These are phyloP conservation scores for Chaetothyriales sp. DNA, from an alignment of 2,329 filamentous ascomycete species.

Conservation along the genomic window DNA sequence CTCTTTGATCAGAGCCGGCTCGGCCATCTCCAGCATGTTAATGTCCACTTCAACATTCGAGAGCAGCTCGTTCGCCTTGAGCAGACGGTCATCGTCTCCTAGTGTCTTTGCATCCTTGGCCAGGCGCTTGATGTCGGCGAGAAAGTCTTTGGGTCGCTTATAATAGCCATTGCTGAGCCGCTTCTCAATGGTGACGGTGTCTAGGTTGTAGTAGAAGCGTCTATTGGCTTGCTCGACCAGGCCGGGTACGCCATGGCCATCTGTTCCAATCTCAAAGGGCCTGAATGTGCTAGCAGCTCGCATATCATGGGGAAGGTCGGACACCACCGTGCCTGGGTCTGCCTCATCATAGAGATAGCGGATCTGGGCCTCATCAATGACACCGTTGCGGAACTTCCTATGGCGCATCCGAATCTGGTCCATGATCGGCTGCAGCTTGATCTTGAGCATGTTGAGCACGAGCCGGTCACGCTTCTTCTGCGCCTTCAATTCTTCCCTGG, in stretches of 20 bases:
- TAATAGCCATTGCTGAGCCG: conserved; percentile 96
- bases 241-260: conserved; percentile 63
- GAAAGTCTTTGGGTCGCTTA: conserved; percentile 74
- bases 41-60: conserved; percentile 93
- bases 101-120: conserved; percentile 69
- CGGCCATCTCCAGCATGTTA: conserved; percentile 51
- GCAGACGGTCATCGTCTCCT: conserved; percentile 65
- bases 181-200: conserved; percentile 85
- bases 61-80: conserved; percentile 82
- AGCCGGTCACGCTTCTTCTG: conserved; percentile 72
- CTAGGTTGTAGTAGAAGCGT: conserved; percentile 90
- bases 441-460: conserved; percentile 72
- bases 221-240: conserved; percentile 58
- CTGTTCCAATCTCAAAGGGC: conserved; percentile 65
- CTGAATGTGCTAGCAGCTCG: conserved; percentile 44
- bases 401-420: conserved; percentile 87
- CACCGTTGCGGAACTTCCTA: conserved; percentile 68
- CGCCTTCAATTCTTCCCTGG: conserved; percentile 64
- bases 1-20: conserved; percentile 49
- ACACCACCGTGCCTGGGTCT: conserved; percentile 51
- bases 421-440: conserved; percentile 85
- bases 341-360: conserved; percentile 73
- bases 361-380: conserved; percentile 59
- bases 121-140: conserved; percentile 71
- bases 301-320: conserved; percentile 42